Percentiles rank a stretch among this genome's conserved stretches.
Conservation (phyloP, 192 early-diverging fungal species). For the Diversispora eburnea region DNA sequence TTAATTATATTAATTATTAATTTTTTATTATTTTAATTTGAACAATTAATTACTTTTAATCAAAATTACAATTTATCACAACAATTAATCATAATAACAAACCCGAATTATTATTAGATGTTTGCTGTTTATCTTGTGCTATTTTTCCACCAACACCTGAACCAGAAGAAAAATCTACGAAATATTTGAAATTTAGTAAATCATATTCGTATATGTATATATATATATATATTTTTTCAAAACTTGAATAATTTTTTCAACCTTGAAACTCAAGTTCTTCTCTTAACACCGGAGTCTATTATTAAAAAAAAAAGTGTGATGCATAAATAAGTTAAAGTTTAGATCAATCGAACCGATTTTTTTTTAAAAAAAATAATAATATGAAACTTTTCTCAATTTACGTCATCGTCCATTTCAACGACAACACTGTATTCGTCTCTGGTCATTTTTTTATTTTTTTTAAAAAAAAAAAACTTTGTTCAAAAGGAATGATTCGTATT, state of each 20-base stretch:
- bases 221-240: too few species aligned
- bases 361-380: neutral
- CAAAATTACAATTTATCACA: neutral
- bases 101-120: constrained; percentile 11
- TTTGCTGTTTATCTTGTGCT: constrained; percentile 14
- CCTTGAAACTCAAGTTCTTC: constrained; percentile 47
- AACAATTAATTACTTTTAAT: neutral
- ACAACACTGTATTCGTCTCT: constrained; percentile 45
- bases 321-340: too few species aligned
- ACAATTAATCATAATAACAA: neutral
- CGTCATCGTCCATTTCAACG: constrained; percentile 47
- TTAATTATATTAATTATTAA: constrained; percentile 10
- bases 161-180: constrained; percentile 26
- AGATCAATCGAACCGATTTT: neutral
- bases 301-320: neutral
- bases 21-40: neutral
- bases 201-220: too few species aligned
- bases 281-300: neutral
- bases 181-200: neutral
- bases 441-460: constrained; percentile 31
- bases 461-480: too few species aligned
- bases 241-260: neutral
- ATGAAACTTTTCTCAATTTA: neutral
- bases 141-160: constrained; percentile 30
- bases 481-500: too few species aligned